phyloP scores from a whole-genome alignment of 2,329 filamentous ascomycete genomes.

The Chalaropsis thielavioides region DNA sequence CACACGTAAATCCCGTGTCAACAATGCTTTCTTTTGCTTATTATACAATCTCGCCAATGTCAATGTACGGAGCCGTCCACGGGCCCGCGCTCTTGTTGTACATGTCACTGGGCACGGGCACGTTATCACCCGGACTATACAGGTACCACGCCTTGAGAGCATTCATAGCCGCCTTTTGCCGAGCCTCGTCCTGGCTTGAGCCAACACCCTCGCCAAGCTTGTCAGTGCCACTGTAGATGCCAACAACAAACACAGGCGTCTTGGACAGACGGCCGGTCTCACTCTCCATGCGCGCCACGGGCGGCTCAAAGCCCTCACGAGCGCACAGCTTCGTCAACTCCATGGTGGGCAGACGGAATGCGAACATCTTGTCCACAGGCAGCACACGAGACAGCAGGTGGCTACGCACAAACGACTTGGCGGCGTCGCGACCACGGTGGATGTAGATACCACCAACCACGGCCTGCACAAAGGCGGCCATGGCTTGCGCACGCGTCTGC shows the following conservation, averaged over 20 bases:
- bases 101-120: slow-evolving; percentile 55
- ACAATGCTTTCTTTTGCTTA: not conserved
- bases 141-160: slow-evolving; percentile 92
- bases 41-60: slow-evolving; percentile 55
- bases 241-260: slow-evolving; percentile 84
- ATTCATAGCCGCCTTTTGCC: slow-evolving; percentile 65
- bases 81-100: slow-evolving; percentile 44
- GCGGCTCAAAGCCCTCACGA: slow-evolving; percentile 75
- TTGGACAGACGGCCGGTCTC: slow-evolving; percentile 79
- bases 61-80: slow-evolving; percentile 55
- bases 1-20: not conserved
- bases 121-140: slow-evolving; percentile 60
- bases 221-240: slow-evolving; percentile 80
- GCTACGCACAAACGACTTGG: slow-evolving; percentile 66
- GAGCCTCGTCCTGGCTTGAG: slow-evolving; percentile 60
- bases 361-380: slow-evolving; percentile 63
- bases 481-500: slow-evolving; percentile 60
- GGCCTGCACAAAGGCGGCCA: slow-evolving; percentile 66
- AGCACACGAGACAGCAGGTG: slow-evolving; percentile 73
- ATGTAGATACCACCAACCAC: slow-evolving; percentile 74
- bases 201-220: slow-evolving; percentile 86
- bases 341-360: slow-evolving; percentile 68
- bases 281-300: slow-evolving; percentile 72
- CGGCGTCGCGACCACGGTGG: slow-evolving; percentile 64
- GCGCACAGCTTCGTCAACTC: slow-evolving; percentile 74